Evolutionary conservation across 164 flowering plant species (phyloP).

Genomic region (Berberis thunbergii): DNA sequence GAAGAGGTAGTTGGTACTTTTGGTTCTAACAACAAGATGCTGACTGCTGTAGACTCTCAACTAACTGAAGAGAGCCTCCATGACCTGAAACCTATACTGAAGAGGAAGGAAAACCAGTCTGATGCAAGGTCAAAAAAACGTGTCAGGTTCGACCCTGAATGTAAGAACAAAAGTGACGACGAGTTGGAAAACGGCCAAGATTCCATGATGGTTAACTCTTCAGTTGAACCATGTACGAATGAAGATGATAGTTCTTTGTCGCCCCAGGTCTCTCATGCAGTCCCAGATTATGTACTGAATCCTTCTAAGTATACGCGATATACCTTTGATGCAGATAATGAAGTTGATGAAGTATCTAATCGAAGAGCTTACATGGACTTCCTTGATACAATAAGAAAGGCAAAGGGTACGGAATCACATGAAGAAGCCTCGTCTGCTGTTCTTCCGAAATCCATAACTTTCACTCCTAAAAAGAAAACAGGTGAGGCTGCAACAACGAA

Average conservation of each 20-base stretch:
- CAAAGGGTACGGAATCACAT: constrained; percentile 15
- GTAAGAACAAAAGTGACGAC: constrained; percentile 14
- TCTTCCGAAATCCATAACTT: constrained; percentile 46
- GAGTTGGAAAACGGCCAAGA: constrained; percentile 18
- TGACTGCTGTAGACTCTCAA: constrained; percentile 6
- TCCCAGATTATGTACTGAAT: constrained; percentile 75
- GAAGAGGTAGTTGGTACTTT: constrained; percentile 27
- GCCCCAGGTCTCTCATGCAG: constrained; percentile 21
- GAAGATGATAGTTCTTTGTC: constrained; percentile 7
- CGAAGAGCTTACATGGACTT: constrained; percentile 53
- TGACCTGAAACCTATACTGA: constrained; percentile 61
- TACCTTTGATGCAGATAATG: constrained; percentile 47
- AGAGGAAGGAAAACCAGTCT: constrained; percentile 41
- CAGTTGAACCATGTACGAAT: constrained; percentile 12
- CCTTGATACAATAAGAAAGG: constrained; percentile 26
- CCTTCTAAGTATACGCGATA: constrained; percentile 70
- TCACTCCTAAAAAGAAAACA: constrained; percentile 51
- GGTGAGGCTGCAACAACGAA: constrained; percentile 14
- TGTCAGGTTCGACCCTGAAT: constrained; percentile 56
- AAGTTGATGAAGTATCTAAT: constrained; percentile 58
- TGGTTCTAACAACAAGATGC: constrained; percentile 7
- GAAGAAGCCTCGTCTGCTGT: constrained; percentile 21
- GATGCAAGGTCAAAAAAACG: constrained; percentile 53
- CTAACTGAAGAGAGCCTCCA: constrained; percentile 18
- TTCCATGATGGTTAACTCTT: constrained; percentile 11